Percentiles rank a stretch among this genome's conserved stretches.
These are phyloP conservation scores for Suillus fuscotomentosus DNA, from an alignment of 768 basidiomycete genomes.

Conservation along the genomic window DNA sequence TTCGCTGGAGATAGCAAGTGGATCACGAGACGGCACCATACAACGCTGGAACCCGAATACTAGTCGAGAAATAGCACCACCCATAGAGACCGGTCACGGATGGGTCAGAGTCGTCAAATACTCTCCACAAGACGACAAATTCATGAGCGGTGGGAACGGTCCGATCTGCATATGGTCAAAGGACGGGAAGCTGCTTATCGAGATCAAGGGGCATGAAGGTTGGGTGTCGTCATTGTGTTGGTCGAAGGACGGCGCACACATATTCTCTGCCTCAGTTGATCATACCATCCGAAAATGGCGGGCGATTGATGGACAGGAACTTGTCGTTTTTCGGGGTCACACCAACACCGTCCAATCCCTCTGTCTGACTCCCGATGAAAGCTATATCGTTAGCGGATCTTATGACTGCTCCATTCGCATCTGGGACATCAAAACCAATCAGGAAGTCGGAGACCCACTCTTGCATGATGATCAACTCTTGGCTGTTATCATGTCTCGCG, in stretches of 20 bases:
- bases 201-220: background rate
- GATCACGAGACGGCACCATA: constrained; percentile 7
- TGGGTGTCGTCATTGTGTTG: background rate
- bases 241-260: background rate
- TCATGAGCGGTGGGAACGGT: background rate
- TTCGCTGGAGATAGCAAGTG: background rate
- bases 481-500: constrained; percentile 69
- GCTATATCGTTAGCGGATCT: background rate
- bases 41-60: constrained; percentile 11
- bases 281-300: background rate
- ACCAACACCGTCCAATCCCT: background rate
- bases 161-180: background rate
- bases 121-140: background rate
- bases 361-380: background rate
- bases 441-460: constrained; percentile 30
- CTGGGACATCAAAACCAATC: background rate
- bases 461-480: constrained; percentile 84
- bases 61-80: background rate
- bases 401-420: background rate
- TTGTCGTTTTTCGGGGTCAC: background rate
- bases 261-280: background rate
- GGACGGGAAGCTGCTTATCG: background rate
- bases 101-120: background rate
- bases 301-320: background rate
- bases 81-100: background rate